These are phyloP conservation scores for Pythium aquatile DNA, from an alignment of 352 stramenopile genomes.

Conservation along the genomic window DNA sequence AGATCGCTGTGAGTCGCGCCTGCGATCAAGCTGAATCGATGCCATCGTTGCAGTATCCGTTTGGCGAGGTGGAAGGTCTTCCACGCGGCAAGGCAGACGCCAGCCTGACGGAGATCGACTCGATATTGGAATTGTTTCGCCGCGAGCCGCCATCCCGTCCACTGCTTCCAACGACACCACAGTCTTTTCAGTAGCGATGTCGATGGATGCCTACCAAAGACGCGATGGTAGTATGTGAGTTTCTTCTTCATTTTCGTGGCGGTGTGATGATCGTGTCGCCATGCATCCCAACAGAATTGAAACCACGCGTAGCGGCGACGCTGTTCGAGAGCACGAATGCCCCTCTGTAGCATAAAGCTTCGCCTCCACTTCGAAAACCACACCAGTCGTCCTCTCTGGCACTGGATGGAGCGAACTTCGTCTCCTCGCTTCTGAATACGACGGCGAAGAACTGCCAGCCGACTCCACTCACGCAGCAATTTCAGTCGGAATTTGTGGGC, in stretches of 20 bases:
- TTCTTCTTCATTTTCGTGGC: slow-evolving; percentile 32
- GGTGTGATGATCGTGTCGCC: slow-evolving; percentile 5
- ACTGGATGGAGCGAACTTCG: neutral
- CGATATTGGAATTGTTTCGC: slow-evolving; percentile 17
- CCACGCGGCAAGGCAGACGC: slow-evolving; percentile 11
- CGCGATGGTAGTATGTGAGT: slow-evolving; percentile 34
- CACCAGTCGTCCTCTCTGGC: neutral
- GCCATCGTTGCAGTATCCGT: slow-evolving; percentile 10
- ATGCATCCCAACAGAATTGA: slow-evolving; percentile 13
- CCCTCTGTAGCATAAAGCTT: neutral
- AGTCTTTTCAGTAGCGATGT: slow-evolving; percentile 28
- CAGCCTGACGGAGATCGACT: neutral
- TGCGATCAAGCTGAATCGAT: slow-evolving; percentile 13
- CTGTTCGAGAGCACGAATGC: neutral
- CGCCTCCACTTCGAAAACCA: slow-evolving; percentile 1
- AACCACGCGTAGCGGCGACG: slow-evolving; percentile 7
- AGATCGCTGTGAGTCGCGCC: slow-evolving; percentile 24
- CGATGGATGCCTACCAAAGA: slow-evolving; percentile 34
- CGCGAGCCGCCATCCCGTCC: neutral
- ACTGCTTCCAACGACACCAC: slow-evolving; percentile 36
- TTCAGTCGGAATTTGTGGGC: neutral
- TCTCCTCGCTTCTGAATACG: neutral
- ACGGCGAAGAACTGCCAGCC: neutral
- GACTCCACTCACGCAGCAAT: slow-evolving; percentile 2
- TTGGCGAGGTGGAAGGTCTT: slow-evolving; percentile 13